Conservation (phyloP, 2,329 filamentous ascomycete species). For the Venturia nashicola region DNA sequence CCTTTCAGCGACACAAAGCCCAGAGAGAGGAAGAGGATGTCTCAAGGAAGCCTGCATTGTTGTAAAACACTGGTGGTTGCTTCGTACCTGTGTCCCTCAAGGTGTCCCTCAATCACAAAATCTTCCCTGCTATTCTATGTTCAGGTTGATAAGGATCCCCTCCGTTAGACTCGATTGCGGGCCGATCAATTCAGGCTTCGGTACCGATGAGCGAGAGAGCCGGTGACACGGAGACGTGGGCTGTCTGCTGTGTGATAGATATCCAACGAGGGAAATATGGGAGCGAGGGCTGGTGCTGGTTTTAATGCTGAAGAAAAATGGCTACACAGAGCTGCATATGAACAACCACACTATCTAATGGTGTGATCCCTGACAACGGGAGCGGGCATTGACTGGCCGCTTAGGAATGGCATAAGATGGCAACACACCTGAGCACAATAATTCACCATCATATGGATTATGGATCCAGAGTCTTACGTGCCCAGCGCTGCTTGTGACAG, state of each 20-base stretch:
- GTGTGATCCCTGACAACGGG: neutral
- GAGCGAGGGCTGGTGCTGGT: neutral
- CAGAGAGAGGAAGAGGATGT: neutral
- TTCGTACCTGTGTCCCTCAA: neutral
- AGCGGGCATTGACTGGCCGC: neutral
- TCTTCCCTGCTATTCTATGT: neutral
- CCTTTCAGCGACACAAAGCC: neutral
- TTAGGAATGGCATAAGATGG: neutral
- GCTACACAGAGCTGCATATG: neutral
- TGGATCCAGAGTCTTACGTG: neutral
- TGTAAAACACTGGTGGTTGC: neutral
- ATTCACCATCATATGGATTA: neutral
- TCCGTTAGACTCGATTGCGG: neutral
- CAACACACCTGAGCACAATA: slow-evolving; percentile 2
- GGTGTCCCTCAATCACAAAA: slow-evolving; percentile 3
- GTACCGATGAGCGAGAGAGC: neutral
- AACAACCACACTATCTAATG: neutral
- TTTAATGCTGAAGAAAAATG: neutral
- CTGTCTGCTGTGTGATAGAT: neutral
- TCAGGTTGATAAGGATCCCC: neutral
- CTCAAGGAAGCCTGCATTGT: neutral
- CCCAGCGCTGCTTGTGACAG: neutral
- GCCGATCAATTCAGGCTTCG: neutral
- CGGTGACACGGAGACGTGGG: neutral
- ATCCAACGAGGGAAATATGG: neutral